These are phyloP conservation scores for Secale cereale DNA, from an alignment of 176 grass and related monocot genomes.

Conservation along the genomic window DNA sequence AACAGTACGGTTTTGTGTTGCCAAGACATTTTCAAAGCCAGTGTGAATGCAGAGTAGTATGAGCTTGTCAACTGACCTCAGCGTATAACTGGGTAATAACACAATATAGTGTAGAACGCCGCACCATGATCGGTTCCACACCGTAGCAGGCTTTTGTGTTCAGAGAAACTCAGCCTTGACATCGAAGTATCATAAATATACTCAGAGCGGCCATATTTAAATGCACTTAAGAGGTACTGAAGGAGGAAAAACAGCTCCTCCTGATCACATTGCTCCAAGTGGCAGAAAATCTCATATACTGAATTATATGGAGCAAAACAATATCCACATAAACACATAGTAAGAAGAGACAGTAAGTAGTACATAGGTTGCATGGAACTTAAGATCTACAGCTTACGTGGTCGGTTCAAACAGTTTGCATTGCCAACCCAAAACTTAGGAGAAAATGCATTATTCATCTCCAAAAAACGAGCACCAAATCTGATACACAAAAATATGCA, in stretches of 20 bases:
- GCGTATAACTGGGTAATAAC: neutral
- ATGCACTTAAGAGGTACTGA: neutral
- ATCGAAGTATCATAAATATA: neutral
- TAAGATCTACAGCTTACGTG: neutral
- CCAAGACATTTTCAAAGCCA: neutral
- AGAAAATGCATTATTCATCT: neutral
- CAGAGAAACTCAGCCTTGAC: neutral
- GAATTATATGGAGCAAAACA: neutral
- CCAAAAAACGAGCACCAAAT: neutral
- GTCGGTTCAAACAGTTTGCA: neutral
- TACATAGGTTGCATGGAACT: neutral
- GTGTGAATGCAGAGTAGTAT: neutral
- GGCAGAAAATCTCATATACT: neutral
- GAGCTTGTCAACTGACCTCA: slow-evolving; percentile 18
- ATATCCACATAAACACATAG: neutral
- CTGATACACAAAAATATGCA: slow-evolving; percentile 15
- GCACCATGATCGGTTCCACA: neutral
- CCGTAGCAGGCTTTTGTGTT: neutral
- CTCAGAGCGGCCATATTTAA: neutral
- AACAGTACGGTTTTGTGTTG: neutral
- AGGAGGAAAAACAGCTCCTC: neutral
- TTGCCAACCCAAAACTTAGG: neutral
- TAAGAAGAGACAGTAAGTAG: neutral
- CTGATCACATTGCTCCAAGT: slow-evolving; percentile 13
- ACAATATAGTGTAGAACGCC: neutral